Evolutionary conservation across 2,329 filamentous ascomycete genomes (phyloP).

Genomic region (Exophiala aquamarina): DNA sequence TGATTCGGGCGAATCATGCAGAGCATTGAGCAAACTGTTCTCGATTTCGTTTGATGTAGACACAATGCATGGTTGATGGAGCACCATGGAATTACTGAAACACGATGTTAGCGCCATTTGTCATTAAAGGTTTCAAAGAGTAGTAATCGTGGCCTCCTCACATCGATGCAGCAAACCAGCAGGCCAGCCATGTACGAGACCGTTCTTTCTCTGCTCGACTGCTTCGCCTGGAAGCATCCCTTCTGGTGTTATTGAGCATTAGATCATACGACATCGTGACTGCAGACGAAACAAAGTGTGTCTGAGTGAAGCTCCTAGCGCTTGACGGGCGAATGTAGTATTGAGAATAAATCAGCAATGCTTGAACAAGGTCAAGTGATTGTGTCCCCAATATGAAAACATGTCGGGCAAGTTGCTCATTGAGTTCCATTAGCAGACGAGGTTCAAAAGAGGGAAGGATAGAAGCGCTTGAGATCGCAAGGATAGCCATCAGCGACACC

Average conservation of each 20-base stretch:
- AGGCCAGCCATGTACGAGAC: conserved; percentile 7
- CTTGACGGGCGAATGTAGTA: conserved; percentile 5
- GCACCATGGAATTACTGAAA: conserved; percentile 4
- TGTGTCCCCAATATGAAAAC: conserved; percentile 3
- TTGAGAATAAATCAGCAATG: conserved; percentile 9
- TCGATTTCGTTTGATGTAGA: background rate
- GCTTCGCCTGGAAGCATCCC: conserved; percentile 31
- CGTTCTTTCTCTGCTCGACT: background rate
- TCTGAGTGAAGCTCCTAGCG: background rate
- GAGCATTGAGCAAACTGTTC: background rate
- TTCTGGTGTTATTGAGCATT: background rate
- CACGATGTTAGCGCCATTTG: background rate
- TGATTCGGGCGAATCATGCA: too few relatives aligned
- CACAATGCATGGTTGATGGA: conserved; percentile 6
- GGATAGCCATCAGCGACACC: conserved; percentile 7
- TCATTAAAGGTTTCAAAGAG: background rate
- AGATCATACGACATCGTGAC: conserved; percentile 10
- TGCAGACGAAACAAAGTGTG: conserved; percentile 7
- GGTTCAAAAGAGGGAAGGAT: conserved; percentile 10
- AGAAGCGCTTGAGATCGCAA: conserved; percentile 9
- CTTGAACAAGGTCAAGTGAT: conserved; percentile 11
- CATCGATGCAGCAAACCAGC: conserved; percentile 31
- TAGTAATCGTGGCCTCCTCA: conserved; percentile 37
- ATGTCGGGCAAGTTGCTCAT: conserved; percentile 6
- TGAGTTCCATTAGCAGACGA: conserved; percentile 5